Percentiles rank a stretch among this genome's conserved stretches.
phyloP scores from a whole-genome alignment of 352 stramenopile genomes.

The Pythium oligandrum region DNA sequence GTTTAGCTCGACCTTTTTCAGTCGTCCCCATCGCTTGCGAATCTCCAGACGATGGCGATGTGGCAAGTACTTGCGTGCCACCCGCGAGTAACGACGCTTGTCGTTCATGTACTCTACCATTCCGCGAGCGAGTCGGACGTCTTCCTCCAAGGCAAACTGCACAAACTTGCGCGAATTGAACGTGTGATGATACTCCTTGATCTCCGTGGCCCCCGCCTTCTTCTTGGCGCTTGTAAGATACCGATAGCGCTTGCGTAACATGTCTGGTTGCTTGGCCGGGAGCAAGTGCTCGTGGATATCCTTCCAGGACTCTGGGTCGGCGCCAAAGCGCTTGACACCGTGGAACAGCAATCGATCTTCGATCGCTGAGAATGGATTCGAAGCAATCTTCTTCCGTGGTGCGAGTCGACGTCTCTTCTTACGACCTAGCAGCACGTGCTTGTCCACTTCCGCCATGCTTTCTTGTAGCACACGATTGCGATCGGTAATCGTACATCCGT shows the following conservation, averaged over 20 bases:
- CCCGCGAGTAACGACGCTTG: slow-evolving; percentile 52
- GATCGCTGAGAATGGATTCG: slow-evolving; percentile 29
- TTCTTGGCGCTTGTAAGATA: slow-evolving; percentile 66
- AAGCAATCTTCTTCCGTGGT: slow-evolving; percentile 11
- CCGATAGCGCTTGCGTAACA: slow-evolving; percentile 60
- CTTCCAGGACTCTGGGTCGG: slow-evolving; percentile 42
- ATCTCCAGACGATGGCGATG: slow-evolving; percentile 66
- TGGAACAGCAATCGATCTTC: slow-evolving; percentile 70
- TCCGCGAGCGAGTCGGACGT: slow-evolving; percentile 67
- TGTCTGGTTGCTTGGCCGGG: slow-evolving; percentile 39
- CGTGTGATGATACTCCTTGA: slow-evolving; percentile 58
- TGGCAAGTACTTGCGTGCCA: slow-evolving; percentile 53
- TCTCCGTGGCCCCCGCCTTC: slow-evolving; percentile 28
- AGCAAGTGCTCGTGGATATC: slow-evolving; percentile 65
- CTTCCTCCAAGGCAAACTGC: slow-evolving; percentile 74
- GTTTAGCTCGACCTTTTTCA: slow-evolving; percentile 12
- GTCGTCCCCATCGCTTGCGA: slow-evolving; percentile 55
- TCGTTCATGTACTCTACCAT: slow-evolving; percentile 63
- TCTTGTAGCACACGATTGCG: slow-evolving; percentile 46
- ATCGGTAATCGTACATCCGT: slow-evolving; percentile 39
- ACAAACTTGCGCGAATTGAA: slow-evolving; percentile 28
- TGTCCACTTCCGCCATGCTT: slow-evolving; percentile 67
- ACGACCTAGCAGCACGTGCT: slow-evolving; percentile 40
- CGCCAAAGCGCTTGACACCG: slow-evolving; percentile 59
- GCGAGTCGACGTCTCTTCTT: slow-evolving; percentile 18